A percentile compares a stretch with the other conserved stretches of the same genome.
Conservation (phyloP, 1,284 basidiomycete species). For the Austroboletus rostrupii region DNA sequence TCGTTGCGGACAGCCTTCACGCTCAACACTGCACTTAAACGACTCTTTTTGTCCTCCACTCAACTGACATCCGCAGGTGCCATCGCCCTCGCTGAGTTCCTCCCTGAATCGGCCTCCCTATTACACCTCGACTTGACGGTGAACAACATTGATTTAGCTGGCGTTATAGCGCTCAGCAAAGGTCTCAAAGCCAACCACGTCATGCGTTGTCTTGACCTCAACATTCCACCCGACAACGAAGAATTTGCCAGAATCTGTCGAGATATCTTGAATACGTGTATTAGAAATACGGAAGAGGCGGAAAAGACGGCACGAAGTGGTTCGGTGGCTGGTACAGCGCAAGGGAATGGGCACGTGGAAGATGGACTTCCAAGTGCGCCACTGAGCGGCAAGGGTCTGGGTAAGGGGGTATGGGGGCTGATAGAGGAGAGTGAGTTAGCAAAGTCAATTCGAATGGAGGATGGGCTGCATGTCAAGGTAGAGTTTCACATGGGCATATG, state of each 20-base stretch:
- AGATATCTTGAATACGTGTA: constrained; percentile 78
- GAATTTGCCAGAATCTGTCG: constrained; percentile 82
- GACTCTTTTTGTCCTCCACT: constrained; percentile 88
- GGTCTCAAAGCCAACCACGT: constrained; percentile 80
- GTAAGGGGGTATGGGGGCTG: constrained; percentile 74
- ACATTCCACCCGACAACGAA: constrained; percentile 86
- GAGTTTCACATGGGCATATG: neutral
- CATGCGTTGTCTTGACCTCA: constrained; percentile 90
- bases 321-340: neutral
- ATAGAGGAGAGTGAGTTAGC: constrained; percentile 79
- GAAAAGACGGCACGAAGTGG: constrained; percentile 38
- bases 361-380: constrained; percentile 10
- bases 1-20: constrained; percentile 90
- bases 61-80: constrained; percentile 81
- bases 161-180: constrained; percentile 87
- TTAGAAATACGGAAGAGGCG: constrained; percentile 87
- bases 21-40: constrained; percentile 87
- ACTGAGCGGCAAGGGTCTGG: constrained; percentile 37
- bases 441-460: constrained; percentile 57
- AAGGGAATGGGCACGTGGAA: constrained; percentile 2
- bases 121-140: constrained; percentile 86
- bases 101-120: constrained; percentile 84
- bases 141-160: constrained; percentile 83
- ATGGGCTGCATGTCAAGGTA: constrained; percentile 52
- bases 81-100: constrained; percentile 93